phyloP scores from a whole-genome alignment of 768 basidiomycete genomes.

The Hortiboletus campestris region DNA sequence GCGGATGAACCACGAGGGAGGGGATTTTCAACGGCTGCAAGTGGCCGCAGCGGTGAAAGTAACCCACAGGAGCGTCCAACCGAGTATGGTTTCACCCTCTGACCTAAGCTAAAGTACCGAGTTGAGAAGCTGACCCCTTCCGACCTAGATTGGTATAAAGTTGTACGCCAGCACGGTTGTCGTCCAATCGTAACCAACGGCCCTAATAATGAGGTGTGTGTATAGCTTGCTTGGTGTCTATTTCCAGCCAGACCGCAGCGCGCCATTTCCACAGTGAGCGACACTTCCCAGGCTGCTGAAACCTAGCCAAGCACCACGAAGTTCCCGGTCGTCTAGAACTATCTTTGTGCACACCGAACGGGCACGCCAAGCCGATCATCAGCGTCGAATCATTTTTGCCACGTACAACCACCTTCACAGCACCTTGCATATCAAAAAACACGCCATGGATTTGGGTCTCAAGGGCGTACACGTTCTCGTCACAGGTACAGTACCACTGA shows the following conservation, averaged over 20 bases:
- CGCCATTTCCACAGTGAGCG: background rate
- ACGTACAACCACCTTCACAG: background rate
- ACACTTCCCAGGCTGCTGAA: constrained; percentile 18
- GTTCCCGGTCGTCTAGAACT: constrained; percentile 1
- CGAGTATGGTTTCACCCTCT: too few species aligned
- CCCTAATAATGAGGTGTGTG: background rate
- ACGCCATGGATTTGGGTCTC: constrained; percentile 54
- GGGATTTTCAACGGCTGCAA: constrained; percentile 4
- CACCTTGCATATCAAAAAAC: background rate
- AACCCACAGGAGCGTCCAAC: too few species aligned
- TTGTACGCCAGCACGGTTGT: too few species aligned
- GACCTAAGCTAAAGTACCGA: too few species aligned
- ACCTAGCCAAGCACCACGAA: constrained; percentile 3
- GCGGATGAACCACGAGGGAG: background rate
- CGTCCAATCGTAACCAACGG: background rate
- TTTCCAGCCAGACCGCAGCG: background rate
- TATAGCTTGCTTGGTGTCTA: background rate
- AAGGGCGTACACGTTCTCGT: constrained; percentile 63
- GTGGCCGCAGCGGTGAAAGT: too few species aligned
- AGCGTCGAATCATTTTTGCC: background rate
- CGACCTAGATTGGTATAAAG: too few species aligned
- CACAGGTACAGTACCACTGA: constrained; percentile 47
- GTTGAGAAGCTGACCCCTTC: background rate
- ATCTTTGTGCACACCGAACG: constrained; percentile 7
- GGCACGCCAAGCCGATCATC: background rate